Evolutionary conservation across 2,329 filamentous ascomycete genomes (phyloP), one percentile per base, ranked within the genome.

Genomic region (Phaeosphaeria sp.): DNA sequence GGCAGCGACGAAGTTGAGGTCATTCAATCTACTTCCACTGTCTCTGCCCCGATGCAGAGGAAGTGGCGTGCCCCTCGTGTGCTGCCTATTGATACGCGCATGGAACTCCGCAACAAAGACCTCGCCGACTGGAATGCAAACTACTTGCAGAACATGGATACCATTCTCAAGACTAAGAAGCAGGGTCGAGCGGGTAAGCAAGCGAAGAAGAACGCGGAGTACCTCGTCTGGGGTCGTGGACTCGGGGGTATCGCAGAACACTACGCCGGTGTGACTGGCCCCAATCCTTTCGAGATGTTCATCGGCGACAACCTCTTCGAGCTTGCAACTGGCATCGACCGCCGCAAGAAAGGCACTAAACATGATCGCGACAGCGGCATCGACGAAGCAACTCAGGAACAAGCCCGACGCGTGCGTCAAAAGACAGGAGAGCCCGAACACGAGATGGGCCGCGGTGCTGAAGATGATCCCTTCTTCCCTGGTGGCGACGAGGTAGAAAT

Each of bases 151-250:
- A 89, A 88, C 62, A 93, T 91, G 85, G 78, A 73, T 0, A 73
- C 76, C 13, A 81, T 80, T 9, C 67, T 68, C 6, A 78, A 74
- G 27, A 68, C 78, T 20, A 88, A 85, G 62, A 63, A 76, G 5
- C 68, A 77, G 6, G 76, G 80, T 33, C 80, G 77, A 48, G 66
- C 77, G 15, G 62, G 73, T 13, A 71, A 74, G 0, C 77, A 83
- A 43, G 85, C 87, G 1, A 90, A 85, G 74, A 86, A 84, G 68
- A 89, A 89, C 57, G 89, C 88, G 0, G 81, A 82, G 11, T 81
- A 83, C 65, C 90, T 85, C 80, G 81, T 90, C 3, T 81, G 85
- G 58, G 85, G 84, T 5, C 71, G 78, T 48, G 87, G 87, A 6
- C 78, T 89, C 46, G 85, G 83, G 43, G 80, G 80, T 43, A 79